Evolutionary conservation across 2,329 filamentous ascomycete species (phyloP).

Genomic region (Aureobasidium sp.): DNA sequence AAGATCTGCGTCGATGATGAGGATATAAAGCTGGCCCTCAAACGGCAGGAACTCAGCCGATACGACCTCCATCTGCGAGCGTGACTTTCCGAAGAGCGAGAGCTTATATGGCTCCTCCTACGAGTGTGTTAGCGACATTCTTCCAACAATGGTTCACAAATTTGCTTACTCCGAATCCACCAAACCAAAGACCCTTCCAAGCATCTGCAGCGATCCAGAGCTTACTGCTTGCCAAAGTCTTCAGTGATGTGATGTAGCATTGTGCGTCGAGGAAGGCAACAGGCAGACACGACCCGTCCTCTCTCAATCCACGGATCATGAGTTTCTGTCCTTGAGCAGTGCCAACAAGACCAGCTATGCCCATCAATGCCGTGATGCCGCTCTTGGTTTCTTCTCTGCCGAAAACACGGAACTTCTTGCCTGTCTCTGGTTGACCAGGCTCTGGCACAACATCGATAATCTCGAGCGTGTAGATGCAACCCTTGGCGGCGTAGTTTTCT

Average conservation of each 20-base stretch:
- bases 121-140: background rate
- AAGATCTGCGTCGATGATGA: constrained; percentile 75
- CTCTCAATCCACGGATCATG: constrained; percentile 91
- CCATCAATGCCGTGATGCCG: constrained; percentile 75
- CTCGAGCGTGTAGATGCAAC: constrained; percentile 83
- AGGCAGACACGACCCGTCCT: constrained; percentile 83
- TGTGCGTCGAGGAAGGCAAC: constrained; percentile 98
- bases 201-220: constrained; percentile 83
- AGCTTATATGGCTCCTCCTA: constrained; percentile 91
- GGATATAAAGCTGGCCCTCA: constrained; percentile 70
- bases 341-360: constrained; percentile 83
- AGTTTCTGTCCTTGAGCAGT: constrained; percentile 89
- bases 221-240: constrained; percentile 73
- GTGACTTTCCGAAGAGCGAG: constrained; percentile 82
- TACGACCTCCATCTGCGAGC: constrained; percentile 67
- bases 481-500: constrained; percentile 80
- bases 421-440: constrained; percentile 75
- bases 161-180: constrained; percentile 65
- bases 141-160: background rate
- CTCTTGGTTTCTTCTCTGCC: constrained; percentile 88
- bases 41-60: constrained; percentile 83
- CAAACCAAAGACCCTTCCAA: constrained; percentile 91
- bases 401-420: constrained; percentile 74
- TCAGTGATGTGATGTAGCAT: constrained; percentile 80
- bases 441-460: constrained; percentile 87